Evolutionary conservation across 2,329 filamentous ascomycete species (phyloP).

Genomic region (Rutstroemia sydowiana): DNA sequence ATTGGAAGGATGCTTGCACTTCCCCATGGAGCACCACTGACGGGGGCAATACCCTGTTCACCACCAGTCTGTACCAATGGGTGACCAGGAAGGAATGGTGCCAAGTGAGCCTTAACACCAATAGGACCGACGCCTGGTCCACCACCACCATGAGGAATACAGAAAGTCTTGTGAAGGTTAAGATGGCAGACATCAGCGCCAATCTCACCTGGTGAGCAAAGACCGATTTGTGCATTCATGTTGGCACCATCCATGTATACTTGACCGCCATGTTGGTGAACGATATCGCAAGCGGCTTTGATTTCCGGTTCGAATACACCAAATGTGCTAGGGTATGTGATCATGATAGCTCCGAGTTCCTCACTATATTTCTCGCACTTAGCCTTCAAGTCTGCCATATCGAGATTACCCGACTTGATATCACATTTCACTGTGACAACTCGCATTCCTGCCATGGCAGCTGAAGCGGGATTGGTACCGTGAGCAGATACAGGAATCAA

Average conservation of each 20-base stretch:
- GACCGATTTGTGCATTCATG: constrained; percentile 95
- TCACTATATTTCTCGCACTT: constrained; percentile 86
- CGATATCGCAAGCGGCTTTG: constrained; percentile 76
- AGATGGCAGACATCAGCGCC: constrained; percentile 95
- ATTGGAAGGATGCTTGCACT: constrained; percentile 90
- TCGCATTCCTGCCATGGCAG: constrained; percentile 92
- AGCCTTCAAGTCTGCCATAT: constrained; percentile 73
- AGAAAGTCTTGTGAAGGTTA: constrained; percentile 98
- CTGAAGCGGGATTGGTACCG: constrained; percentile 91
- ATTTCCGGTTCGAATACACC: constrained; percentile 90
- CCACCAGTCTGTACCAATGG: constrained; percentile 51
- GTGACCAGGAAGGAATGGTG: constrained; percentile 65
- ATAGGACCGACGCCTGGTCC: constrained; percentile 92
- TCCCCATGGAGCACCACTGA: constrained; percentile 78
- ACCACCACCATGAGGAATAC: constrained; percentile 91
- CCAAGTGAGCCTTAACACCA: constrained; percentile 77
- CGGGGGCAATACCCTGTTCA: constrained; percentile 54
- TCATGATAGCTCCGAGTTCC: constrained; percentile 87
- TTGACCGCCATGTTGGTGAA: constrained; percentile 82
- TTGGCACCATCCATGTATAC: constrained; percentile 99
- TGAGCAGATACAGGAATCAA: constrained; percentile 92
- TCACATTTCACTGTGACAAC: constrained; percentile 92
- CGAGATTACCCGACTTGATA: constrained; percentile 77
- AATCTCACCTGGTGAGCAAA: constrained; percentile 91
- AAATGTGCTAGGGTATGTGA: constrained; percentile 92